Evolutionary conservation across 108 stramenopile genomes (phyloP).

Genomic region (Conticribra guillardii): DNA sequence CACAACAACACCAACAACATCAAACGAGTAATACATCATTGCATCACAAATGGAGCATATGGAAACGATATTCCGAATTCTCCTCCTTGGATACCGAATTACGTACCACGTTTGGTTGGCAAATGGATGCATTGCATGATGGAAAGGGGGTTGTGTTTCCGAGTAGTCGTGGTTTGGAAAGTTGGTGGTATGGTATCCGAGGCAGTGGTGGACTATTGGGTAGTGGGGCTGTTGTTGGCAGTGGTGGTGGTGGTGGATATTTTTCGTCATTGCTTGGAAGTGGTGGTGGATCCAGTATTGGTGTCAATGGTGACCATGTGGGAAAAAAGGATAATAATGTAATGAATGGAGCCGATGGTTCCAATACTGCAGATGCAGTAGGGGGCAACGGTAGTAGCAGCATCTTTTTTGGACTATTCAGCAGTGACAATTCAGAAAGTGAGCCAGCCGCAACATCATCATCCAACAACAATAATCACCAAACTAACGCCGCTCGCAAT

Average conservation of each 20-base stretch:
- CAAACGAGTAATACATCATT: not conserved
- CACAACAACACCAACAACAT: not conserved
- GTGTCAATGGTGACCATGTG: not conserved
- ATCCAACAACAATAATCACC: too few relatives aligned
- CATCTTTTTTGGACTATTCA: not conserved
- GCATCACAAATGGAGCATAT: constrained; percentile 33
- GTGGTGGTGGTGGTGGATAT: constrained; percentile 8
- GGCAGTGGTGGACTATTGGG: constrained; percentile 8
- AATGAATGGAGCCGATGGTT: not conserved
- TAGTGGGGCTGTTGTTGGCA: not conserved
- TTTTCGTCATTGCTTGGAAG: not conserved
- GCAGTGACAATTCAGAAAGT: too few relatives aligned
- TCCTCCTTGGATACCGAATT: constrained; percentile 20
- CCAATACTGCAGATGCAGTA: not conserved
- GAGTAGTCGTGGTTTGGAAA: constrained; percentile 22
- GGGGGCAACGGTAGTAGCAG: not conserved
- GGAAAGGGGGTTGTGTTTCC: constrained; percentile 37
- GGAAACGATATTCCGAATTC: constrained; percentile 50
- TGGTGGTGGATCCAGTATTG: not conserved
- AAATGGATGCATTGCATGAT: constrained; percentile 44
- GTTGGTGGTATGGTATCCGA: constrained; percentile 32
- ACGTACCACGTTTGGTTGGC: constrained; percentile 38
- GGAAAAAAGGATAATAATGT: not conserved
- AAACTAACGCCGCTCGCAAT: too few relatives aligned
- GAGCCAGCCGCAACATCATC: too few relatives aligned